A percentile compares a stretch with the other conserved stretches of the same genome.
These are phyloP conservation scores for Candida wancherniae DNA, from an alignment of 805 yeast species.

Conservation along the genomic window DNA sequence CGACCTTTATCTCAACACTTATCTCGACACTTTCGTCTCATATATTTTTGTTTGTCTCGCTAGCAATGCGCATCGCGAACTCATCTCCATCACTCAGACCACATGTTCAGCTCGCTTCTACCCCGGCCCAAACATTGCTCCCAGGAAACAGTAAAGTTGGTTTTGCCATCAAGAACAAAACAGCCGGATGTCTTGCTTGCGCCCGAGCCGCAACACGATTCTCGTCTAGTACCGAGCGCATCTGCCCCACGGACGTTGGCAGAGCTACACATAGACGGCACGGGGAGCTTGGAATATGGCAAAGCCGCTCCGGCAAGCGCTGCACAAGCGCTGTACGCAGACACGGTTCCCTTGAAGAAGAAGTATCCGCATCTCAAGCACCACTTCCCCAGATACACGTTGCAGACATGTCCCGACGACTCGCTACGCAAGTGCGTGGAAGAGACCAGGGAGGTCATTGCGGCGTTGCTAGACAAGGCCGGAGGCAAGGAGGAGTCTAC, in stretches of 20 bases:
- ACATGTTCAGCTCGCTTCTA: conserved; percentile 33
- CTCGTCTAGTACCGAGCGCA: too few species aligned
- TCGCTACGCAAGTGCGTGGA: conserved; percentile 44
- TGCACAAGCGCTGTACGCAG: conserved; percentile 48
- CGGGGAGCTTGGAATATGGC: conserved; percentile 26
- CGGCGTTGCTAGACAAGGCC: conserved; percentile 44
- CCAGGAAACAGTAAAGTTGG: conserved; percentile 13
- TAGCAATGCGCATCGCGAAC: neutral
- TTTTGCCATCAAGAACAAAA: conserved; percentile 9
- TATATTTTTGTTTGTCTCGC: too few species aligned
- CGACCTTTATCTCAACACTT: too few species aligned
- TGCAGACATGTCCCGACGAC: conserved; percentile 41
- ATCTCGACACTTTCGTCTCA: too few species aligned
- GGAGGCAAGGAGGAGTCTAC: conserved; percentile 32
- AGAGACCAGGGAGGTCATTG: conserved; percentile 55
- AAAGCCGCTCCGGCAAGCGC: conserved; percentile 5
- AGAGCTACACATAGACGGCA: conserved; percentile 22
- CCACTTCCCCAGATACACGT: conserved; percentile 32
- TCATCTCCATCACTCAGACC: too few species aligned
- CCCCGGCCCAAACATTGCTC: conserved; percentile 29
- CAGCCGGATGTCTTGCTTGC: too few species aligned
- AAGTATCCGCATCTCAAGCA: conserved; percentile 35
- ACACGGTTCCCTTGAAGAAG: conserved; percentile 55
- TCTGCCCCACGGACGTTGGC: too few species aligned
- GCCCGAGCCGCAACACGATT: too few species aligned